Conservation (phyloP, 2,329 filamentous ascomycete species). For the Emmonsia crescens region DNA sequence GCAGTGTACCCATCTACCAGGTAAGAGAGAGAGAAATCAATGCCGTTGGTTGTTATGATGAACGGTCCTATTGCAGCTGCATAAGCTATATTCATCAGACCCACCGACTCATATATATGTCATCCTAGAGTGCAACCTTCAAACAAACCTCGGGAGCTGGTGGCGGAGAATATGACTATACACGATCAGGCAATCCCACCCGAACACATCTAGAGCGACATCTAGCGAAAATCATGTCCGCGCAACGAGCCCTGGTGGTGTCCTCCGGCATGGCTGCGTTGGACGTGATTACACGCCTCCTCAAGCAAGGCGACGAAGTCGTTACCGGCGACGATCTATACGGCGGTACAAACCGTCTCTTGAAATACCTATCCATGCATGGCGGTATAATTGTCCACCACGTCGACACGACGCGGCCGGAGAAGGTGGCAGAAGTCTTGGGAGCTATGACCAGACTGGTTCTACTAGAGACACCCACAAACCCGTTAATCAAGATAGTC, state of each 20-base stretch:
- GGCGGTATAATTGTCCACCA: slow-evolving; percentile 91
- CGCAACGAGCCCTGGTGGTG: slow-evolving; percentile 78
- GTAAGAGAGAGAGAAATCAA: slow-evolving; percentile 25
- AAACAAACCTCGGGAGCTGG: slow-evolving; percentile 76
- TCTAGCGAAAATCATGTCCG: slow-evolving; percentile 98
- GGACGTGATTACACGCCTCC: slow-evolving; percentile 85
- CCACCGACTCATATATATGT: neutral
- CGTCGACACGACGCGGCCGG: slow-evolving; percentile 78
- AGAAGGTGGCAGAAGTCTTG: slow-evolving; percentile 57
- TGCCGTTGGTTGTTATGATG: neutral
- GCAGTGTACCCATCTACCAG: slow-evolving; percentile 95
- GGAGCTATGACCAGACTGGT: slow-evolving; percentile 86
- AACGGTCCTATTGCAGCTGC: neutral
- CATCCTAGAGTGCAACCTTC: slow-evolving; percentile 71
- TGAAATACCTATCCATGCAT: slow-evolving; percentile 83
- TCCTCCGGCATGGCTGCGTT: slow-evolving; percentile 95
- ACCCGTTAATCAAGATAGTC: slow-evolving; percentile 95
- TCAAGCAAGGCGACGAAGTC: slow-evolving; percentile 90
- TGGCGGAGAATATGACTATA: slow-evolving; percentile 94
- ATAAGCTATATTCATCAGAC: neutral
- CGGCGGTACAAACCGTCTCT: slow-evolving; percentile 83
- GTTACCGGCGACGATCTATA: slow-evolving; percentile 96
- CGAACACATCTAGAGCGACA: slow-evolving; percentile 92
- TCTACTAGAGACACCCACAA: slow-evolving; percentile 89
- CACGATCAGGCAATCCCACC: slow-evolving; percentile 92